phyloP scores from a whole-genome alignment of 2,329 filamentous ascomycete genomes.

The Colletotrichum musicola region DNA sequence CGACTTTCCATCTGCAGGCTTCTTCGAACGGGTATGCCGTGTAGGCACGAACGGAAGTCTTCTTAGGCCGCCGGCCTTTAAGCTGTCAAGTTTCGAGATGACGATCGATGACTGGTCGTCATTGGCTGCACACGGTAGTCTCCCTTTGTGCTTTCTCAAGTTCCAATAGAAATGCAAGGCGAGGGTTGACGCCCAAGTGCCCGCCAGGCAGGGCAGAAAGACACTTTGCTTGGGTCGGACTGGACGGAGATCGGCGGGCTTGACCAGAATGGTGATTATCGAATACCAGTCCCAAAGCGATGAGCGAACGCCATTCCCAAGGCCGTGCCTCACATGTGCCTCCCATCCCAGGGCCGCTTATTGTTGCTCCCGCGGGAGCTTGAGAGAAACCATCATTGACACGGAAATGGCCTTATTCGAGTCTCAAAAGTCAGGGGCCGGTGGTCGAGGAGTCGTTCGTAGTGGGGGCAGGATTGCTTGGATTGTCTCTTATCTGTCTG shows the following conservation, averaged over 20 bases:
- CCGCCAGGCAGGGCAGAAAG: neutral
- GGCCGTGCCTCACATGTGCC: neutral
- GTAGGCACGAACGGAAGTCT: neutral
- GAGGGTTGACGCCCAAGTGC: neutral
- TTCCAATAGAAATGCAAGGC: neutral
- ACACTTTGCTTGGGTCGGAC: slow-evolving; percentile 9
- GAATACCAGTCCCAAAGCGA: neutral
- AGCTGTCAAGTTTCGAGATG: slow-evolving; percentile 20
- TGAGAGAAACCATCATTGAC: no score
- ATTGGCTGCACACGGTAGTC: slow-evolving; percentile 5
- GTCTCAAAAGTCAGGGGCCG: no score
- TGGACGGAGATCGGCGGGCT: neutral
- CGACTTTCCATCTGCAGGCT: slow-evolving; percentile 1
- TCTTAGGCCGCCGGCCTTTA: slow-evolving; percentile 2
- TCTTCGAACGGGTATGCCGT: slow-evolving; percentile 2
- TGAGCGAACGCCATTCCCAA: slow-evolving; percentile 6
- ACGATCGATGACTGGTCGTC: slow-evolving; percentile 11
- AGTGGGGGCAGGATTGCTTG: neutral
- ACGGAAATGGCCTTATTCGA: no score
- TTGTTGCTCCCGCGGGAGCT: no score
- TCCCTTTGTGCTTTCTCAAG: neutral
- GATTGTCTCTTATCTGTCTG: slow-evolving; percentile 9
- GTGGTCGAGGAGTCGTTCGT: slow-evolving; percentile 4
- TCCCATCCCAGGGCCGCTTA: no score
- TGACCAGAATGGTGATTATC: neutral